Percentiles rank a stretch among this genome's conserved stretches.
These are phyloP conservation scores for Phyllostachys edulis DNA, from an alignment of 176 grass and related monocot genomes.

Conservation along the genomic window DNA sequence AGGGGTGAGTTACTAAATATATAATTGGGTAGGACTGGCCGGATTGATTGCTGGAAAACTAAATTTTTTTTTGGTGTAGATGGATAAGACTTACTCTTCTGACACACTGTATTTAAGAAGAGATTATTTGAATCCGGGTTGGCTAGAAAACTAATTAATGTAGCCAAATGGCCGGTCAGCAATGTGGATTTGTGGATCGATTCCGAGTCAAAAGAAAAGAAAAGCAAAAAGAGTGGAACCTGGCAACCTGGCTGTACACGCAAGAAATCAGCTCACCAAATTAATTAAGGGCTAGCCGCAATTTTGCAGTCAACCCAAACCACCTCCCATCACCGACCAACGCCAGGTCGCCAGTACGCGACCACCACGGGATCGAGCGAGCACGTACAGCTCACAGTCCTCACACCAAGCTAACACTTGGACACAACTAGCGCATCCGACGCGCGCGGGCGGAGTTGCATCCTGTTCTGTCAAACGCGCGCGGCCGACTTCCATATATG, in stretches of 20 bases:
- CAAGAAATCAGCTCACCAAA: neutral
- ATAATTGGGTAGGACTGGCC: no score
- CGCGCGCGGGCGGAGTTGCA: neutral
- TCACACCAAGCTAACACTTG: neutral
- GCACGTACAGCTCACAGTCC: constrained; percentile 9
- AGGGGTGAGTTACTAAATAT: no score
- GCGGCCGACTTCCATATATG: neutral
- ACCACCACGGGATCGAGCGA: neutral
- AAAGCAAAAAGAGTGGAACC: neutral
- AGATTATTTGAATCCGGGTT: no score
- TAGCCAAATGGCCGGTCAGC: neutral
- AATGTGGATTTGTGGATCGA: neutral
- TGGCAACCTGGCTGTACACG: neutral
- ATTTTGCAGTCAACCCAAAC: neutral
- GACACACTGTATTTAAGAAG: no score
- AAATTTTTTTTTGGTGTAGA: neutral
- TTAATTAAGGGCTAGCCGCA: neutral
- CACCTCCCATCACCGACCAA: constrained; percentile 25
- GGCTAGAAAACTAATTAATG: neutral
- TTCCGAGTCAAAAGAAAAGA: neutral
- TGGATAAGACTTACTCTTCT: no score
- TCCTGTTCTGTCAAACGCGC: neutral
- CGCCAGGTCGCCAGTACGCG: neutral
- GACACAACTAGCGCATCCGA: neutral
- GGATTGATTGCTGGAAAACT: no score